These are phyloP conservation scores for Blumeria graminis DNA, from an alignment of 2,329 filamentous ascomycete genomes.

Conservation along the genomic window DNA sequence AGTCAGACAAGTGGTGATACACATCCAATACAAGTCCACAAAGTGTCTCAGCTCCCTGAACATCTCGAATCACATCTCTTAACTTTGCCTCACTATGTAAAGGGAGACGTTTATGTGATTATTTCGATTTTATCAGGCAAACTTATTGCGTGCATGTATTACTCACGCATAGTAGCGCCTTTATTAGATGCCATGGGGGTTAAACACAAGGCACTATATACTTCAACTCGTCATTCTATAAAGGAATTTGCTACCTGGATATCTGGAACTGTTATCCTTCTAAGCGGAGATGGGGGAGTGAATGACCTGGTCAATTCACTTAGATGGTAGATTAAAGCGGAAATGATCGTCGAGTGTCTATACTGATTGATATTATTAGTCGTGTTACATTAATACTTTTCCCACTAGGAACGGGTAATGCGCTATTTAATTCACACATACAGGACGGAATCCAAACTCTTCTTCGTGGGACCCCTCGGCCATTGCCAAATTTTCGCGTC, in stretches of 20 bases:
- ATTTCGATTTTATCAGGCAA: conserved; percentile 44
- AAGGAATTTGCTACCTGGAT: conserved; percentile 34
- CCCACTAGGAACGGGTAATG: conserved; percentile 41
- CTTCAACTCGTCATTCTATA: conserved; percentile 38
- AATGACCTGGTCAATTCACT: conserved; percentile 58
- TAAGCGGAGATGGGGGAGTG: conserved; percentile 74
- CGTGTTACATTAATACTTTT: conserved; percentile 19
- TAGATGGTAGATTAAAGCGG: conserved; percentile 5
- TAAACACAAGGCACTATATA: conserved; percentile 33
- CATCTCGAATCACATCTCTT: conserved; percentile 18
- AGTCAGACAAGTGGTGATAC: not conserved
- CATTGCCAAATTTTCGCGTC: conserved; percentile 38
- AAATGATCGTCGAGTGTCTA: not conserved
- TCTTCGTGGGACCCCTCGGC: conserved; percentile 27
- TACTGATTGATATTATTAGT: not conserved
- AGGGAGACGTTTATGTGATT: conserved; percentile 29
- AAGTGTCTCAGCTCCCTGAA: conserved; percentile 11
- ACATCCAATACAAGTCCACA: not conserved
- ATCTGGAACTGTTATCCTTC: conserved; percentile 39
- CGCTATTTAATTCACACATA: conserved; percentile 30
- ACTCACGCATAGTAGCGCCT: conserved; percentile 27
- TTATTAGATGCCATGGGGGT: conserved; percentile 24
- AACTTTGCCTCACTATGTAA: conserved; percentile 18
- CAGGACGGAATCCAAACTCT: conserved; percentile 27
- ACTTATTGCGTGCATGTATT: conserved; percentile 30